A percentile compares a stretch with the other conserved stretches of the same genome.
phyloP scores from a whole-genome alignment of 805 yeast genomes.

The Metschnikowia reukaufii region DNA sequence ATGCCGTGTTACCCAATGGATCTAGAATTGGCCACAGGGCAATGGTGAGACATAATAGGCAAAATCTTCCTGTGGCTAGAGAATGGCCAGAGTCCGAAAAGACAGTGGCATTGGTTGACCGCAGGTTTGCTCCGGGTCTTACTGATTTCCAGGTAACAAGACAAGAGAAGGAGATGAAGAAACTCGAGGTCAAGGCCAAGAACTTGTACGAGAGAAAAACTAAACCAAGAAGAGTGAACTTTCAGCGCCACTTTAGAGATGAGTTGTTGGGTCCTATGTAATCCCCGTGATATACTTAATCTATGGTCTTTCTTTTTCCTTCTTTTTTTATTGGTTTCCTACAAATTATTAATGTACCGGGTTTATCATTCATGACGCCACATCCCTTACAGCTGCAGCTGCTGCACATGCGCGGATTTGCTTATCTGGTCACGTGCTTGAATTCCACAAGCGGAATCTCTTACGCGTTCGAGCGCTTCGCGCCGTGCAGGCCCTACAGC shows the following conservation, averaged over 20 bases:
- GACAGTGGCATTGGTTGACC: constrained; percentile 76
- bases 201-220: constrained; percentile 27
- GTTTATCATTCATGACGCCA: not conserved
- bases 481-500: constrained; percentile 13
- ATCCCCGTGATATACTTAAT: no score
- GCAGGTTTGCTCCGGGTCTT: constrained; percentile 45
- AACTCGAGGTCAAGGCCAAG: constrained; percentile 25
- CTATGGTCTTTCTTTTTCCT: constrained; percentile 7
- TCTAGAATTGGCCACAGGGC: constrained; percentile 79
- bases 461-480: constrained; percentile 6
- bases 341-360: no score
- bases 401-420: not conserved
- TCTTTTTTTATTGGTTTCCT: not conserved
- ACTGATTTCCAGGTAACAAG: constrained; percentile 27
- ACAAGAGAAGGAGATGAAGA: constrained; percentile 33
- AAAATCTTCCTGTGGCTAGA: constrained; percentile 38
- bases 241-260: constrained; percentile 60
- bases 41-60: constrained; percentile 68
- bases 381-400: not conserved
- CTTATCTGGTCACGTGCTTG: constrained; percentile 8
- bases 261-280: constrained; percentile 47
- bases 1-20: constrained; percentile 64
- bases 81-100: constrained; percentile 63
- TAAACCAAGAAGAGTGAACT: constrained; percentile 30
- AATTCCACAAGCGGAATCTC: not conserved